Evolutionary conservation across 1,284 basidiomycete genomes (phyloP), one percentile per base, ranked within the genome.

Genomic region (Malassezia equina): DNA sequence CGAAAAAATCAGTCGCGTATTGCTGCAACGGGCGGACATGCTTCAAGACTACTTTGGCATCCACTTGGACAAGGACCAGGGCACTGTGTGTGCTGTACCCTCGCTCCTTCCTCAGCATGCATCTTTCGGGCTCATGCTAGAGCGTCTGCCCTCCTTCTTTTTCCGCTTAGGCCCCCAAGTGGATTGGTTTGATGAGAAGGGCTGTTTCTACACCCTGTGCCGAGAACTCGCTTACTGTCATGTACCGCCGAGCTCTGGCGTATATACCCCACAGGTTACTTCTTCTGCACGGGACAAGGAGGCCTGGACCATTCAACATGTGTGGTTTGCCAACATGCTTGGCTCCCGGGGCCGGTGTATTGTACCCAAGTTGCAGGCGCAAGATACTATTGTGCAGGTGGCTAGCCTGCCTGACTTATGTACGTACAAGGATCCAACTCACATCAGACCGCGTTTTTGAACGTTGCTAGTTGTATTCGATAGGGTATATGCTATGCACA

Each of bases 31-130:
- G 13, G 80, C 85, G 4, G 86, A 86, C 11, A 95, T 98, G 91
- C 77, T 98, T 1, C 78, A 83, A 8, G 93, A 96, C 66, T 96
- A 98, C 76, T 98, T 96, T 69, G 86, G 84, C 0, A 74, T 98
- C 19, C 46, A 51, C 19, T 21, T 73, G 23, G 75, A 78, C 33
- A 79, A 80, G 3, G 77, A 79, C 0, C 76, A 81, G 0, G 88
- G 87, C 0, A 74, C 78, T 11, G 77, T 96, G 4, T 80, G 84
- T 59, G 83, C 81, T 48, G 70, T 99, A 5, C 94, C 94, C 0
- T 78, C 89, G 40, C 77, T 98, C 2, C 78, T 96, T 31, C 81
- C 82, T 84, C 1, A 89, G 88, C 0, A 86, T 89, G 69, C 79
- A 93, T 3, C 86, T 88, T 66, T 85, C 86, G 63, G 78, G 91